Evolutionary conservation across 176 grass and related monocot species (phyloP), one percentile per base, ranked within the genome.

Genomic region (Ensete glaucum): DNA sequence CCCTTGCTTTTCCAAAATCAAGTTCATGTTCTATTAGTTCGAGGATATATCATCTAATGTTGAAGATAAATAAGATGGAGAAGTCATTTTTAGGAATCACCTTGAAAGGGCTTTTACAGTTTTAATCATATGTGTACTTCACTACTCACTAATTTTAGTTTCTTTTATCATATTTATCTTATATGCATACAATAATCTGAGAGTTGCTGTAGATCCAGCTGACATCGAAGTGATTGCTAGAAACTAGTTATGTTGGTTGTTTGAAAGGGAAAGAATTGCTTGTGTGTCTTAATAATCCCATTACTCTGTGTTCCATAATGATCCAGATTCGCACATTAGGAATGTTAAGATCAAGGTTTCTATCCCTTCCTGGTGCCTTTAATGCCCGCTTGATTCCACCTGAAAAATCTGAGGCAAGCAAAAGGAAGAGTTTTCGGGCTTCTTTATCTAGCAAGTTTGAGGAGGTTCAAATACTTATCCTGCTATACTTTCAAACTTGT

Each of bases 321-420:
- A 79, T 78, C 48, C 84, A 96, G 88, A 96, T 96, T 79, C 82
- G 92, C 26, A 96, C 92, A 66, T 85, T 96, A 74, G 92, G 84
- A 75, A 96, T 96, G 92, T 81, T 96, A 76, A 89, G 92, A 77
- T 96, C 89, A 75, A 84, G 92, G 56, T 96, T 96, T 67, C 73
- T 80, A 53, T 87, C 92, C 48, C 78, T 96, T 53, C 92, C 86
- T 49, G 76, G 71, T 75, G 86, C 89, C 55, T 89, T 96, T 71
- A 96, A 87, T 76, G 72, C 83, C 22, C 83, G 68, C 55, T 87
- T 96, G 86, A 88, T 96, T 85, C 92, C 92, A 66, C 76, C 63
- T 74, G 89, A 87, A 81, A 85, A 77, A 58, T 72, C 95, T 51
- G 76, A 82, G 71, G 49, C 29, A 65, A 86, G 66, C 85, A 86